A percentile compares a stretch with the other conserved stretches of the same genome.
Conservation (phyloP, 257 asterid genomes). For the Penstemon eatonii region DNA sequence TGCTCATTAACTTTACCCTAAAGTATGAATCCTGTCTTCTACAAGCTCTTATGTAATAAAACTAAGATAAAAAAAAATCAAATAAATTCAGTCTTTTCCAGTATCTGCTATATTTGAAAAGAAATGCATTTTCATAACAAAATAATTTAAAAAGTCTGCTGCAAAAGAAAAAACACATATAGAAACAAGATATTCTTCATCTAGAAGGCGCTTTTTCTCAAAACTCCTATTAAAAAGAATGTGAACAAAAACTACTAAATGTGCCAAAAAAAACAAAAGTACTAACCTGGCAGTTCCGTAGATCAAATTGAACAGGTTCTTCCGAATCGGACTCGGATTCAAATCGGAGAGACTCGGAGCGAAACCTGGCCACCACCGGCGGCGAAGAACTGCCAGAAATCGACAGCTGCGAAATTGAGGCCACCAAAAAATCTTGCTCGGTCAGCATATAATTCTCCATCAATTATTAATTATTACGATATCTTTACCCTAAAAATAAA, state of each 20-base stretch:
- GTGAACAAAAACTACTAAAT: neutral
- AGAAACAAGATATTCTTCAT: too few relatives aligned
- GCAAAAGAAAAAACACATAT: neutral
- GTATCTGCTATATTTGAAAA: neutral
- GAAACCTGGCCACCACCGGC: constrained; percentile 65
- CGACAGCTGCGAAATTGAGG: constrained; percentile 72
- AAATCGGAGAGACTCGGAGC: constrained; percentile 60
- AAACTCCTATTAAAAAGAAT: neutral
- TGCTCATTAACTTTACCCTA: constrained; percentile 18
- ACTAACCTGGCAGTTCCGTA: constrained; percentile 51
- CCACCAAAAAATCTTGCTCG: constrained; percentile 64
- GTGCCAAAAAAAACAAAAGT: constrained; percentile 5
- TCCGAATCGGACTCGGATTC: constrained; percentile 48
- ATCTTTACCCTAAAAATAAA: constrained; percentile 9
- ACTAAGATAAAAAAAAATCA: constrained; percentile 2
- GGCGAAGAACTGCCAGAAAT: constrained; percentile 55
- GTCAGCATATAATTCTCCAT: constrained; percentile 48
- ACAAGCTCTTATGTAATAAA: constrained; percentile 6
- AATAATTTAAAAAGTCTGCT: neutral
- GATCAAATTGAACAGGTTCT: constrained; percentile 56
- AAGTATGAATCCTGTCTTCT: constrained; percentile 8
- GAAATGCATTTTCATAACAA: neutral
- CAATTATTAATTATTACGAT: constrained; percentile 9
- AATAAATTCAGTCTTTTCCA: neutral
- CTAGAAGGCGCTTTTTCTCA: too few relatives aligned